phyloP scores from a whole-genome alignment of 768 basidiomycete species.

The Aureoboletus auriporus region DNA sequence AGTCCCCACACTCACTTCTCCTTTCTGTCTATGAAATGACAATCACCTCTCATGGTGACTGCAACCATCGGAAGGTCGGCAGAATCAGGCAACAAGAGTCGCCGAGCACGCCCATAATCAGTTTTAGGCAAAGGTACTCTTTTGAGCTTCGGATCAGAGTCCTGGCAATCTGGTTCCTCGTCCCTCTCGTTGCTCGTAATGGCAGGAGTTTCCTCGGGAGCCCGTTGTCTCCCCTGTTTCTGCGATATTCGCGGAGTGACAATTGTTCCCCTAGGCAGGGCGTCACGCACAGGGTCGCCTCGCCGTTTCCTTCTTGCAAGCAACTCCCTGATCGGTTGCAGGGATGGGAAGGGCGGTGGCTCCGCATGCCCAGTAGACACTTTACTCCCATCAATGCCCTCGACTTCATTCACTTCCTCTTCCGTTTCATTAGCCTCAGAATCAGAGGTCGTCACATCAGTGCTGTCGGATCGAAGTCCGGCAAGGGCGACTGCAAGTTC shows the following conservation, averaged over 20 bases:
- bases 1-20: constrained; percentile 24
- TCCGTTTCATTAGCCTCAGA: constrained; percentile 6
- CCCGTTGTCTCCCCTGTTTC: constrained; percentile 4
- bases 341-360: constrained; percentile 2
- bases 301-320: constrained; percentile 9
- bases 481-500: neutral
- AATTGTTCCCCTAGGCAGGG: neutral
- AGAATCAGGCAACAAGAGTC: constrained; percentile 27
- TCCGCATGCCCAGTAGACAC: constrained; percentile 2
- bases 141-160: constrained; percentile 22
- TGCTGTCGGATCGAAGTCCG: neutral
- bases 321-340: constrained; percentile 11
- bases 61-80: constrained; percentile 35
- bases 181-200: constrained; percentile 10
- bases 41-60: constrained; percentile 44
- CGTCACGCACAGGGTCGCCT: constrained; percentile 2
- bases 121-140: constrained; percentile 32
- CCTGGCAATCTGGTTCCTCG: constrained; percentile 11
- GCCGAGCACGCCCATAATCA: constrained; percentile 28
- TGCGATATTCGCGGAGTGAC: constrained; percentile 2
- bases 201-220: constrained; percentile 10
- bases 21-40: constrained; percentile 38
- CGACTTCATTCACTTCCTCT: neutral
- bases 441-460: constrained; percentile 1
- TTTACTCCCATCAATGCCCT: neutral